These are phyloP conservation scores for Phylloporus sp. DNA, from an alignment of 768 basidiomycete genomes.

Conservation along the genomic window DNA sequence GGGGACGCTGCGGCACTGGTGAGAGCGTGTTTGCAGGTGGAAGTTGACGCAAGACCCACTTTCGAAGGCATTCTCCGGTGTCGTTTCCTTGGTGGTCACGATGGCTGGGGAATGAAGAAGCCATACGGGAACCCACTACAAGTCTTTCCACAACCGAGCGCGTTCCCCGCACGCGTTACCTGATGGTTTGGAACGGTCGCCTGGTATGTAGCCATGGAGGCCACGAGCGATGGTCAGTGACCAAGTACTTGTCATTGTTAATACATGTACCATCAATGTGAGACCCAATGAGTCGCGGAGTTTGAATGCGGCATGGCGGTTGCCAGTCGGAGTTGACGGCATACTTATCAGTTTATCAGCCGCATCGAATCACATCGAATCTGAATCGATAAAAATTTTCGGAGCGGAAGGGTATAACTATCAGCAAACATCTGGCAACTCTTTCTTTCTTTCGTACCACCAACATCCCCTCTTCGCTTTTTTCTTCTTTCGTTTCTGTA, in stretches of 20 bases:
- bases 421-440: conserved; percentile 41
- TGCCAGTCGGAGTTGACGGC: conserved; percentile 40
- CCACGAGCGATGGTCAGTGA: conserved; percentile 9
- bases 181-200: conserved; percentile 21
- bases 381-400: conserved; percentile 63
- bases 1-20: conserved; percentile 85
- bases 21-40: conserved; percentile 77
- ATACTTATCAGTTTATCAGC: conserved; percentile 48
- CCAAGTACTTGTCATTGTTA: conserved; percentile 4
- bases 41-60: conserved; percentile 70
- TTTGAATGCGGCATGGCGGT: conserved; percentile 14
- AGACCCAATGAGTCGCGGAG: conserved; percentile 6
- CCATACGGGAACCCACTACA: conserved; percentile 27
- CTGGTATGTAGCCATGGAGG: conserved; percentile 11
- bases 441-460: conserved; percentile 35
- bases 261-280: conserved; percentile 15
- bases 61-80: conserved; percentile 79
- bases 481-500: conserved; percentile 37
- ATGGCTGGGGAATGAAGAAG: conserved; percentile 60
- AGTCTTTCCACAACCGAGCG: conserved; percentile 26
- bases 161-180: conserved; percentile 27
- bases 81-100: conserved; percentile 72
- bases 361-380: conserved; percentile 51
- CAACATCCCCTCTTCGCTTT: conserved; percentile 28
- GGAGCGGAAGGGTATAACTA: conserved; percentile 53